phyloP scores from a whole-genome alignment of 805 yeast species.

The Metahyphopichia silvanorum region DNA sequence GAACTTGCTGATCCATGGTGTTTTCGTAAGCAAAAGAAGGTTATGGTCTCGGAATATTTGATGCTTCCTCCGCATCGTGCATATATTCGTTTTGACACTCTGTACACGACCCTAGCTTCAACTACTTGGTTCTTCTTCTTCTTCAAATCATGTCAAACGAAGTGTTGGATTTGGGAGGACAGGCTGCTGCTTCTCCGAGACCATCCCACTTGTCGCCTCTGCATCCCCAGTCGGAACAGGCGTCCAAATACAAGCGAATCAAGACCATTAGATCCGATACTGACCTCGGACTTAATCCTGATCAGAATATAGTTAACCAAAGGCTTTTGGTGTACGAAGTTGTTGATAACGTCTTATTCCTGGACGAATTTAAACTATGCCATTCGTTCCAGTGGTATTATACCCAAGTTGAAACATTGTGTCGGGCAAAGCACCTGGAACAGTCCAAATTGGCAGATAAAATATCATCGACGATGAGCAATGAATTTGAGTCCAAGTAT shows the following conservation, averaged over 20 bases:
- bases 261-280: constrained; percentile 11
- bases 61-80: no score
- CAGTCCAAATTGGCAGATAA: constrained; percentile 22
- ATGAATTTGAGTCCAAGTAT: neutral
- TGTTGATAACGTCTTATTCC: constrained; percentile 16
- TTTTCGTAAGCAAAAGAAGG: no score
- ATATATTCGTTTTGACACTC: no score
- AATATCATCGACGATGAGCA: neutral
- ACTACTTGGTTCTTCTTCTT: no score
- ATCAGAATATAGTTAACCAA: constrained; percentile 7
- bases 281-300: neutral
- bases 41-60: no score
- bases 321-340: constrained; percentile 9
- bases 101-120: no score
- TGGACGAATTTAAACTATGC: constrained; percentile 8
- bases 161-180: constrained; percentile 3
- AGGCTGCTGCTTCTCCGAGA: neutral
- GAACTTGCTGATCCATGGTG: no score
- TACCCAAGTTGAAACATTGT: constrained; percentile 27
- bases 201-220: constrained; percentile 13
- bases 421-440: constrained; percentile 29
- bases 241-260: constrained; percentile 11
- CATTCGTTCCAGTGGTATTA: constrained; percentile 23
- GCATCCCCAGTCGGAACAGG: constrained; percentile 5
- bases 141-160: no score